A percentile compares a stretch with the other conserved stretches of the same genome.
Evolutionary conservation across 139 green algal species (phyloP).

Genomic region (Chlamydomonas incerta): DNA sequence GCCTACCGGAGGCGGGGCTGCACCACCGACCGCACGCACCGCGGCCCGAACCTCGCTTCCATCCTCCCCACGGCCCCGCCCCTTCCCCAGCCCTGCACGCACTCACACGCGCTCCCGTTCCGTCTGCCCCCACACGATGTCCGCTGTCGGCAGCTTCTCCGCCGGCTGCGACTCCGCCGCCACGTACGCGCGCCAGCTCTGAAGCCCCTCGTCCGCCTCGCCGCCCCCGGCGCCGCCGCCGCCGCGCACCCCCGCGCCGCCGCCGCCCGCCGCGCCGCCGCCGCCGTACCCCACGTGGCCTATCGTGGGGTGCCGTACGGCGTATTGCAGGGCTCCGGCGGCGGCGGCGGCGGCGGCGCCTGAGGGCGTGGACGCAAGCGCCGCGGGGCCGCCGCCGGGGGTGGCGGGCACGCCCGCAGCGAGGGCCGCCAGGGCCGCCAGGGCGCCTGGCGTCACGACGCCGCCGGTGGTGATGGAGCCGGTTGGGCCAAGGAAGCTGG

Average conservation of each 20-base stretch:
- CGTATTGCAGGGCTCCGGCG: background rate
- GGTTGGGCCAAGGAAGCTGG: background rate
- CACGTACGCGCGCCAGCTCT: conserved; percentile 32
- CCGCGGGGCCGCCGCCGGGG: too few species aligned
- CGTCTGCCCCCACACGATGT: conserved; percentile 82
- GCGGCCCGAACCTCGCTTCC: too few species aligned
- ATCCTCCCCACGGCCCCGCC: background rate
- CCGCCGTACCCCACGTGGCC: too few species aligned
- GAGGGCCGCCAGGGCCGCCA: background rate
- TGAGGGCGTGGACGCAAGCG: too few species aligned
- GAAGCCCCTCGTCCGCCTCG: conserved; percentile 15
- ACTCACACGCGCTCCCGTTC: conserved; percentile 83
- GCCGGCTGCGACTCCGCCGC: conserved; percentile 41
- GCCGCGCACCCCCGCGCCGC: too few species aligned
- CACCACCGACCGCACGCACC: too few species aligned
- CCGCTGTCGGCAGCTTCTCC: conserved; percentile 68
- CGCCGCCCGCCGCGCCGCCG: too few species aligned
- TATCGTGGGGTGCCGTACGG: too few species aligned
- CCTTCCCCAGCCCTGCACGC: background rate
- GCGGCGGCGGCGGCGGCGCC: background rate
- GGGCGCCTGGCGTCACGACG: background rate
- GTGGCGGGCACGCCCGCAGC: background rate
- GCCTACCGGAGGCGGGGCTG: too few species aligned
- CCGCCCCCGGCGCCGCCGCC: too few species aligned
- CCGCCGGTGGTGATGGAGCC: background rate